These are phyloP conservation scores for Mortierella sp. DNA, from an alignment of 371 early-diverging fungal species.

Conservation along the genomic window DNA sequence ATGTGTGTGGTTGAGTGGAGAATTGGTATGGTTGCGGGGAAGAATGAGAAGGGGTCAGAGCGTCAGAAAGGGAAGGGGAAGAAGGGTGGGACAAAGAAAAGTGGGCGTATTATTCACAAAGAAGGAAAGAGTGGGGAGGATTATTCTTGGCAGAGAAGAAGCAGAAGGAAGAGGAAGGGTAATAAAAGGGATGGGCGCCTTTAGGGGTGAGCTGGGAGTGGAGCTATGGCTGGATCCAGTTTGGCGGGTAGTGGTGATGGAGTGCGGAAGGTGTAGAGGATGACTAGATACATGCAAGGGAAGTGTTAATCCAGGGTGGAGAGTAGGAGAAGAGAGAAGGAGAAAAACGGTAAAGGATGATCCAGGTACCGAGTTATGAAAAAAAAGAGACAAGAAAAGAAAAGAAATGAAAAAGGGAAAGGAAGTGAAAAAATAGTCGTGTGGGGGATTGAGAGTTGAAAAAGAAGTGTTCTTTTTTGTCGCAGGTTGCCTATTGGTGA, in stretches of 20 bases:
- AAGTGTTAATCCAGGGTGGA: not conserved
- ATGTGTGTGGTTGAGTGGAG: not conserved
- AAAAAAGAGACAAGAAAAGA: not conserved
- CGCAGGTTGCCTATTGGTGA: not conserved
- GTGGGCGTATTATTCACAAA: conserved; percentile 10
- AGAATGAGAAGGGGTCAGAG: not conserved
- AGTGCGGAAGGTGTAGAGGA: not conserved
- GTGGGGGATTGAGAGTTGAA: not conserved
- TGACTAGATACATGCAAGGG: not conserved
- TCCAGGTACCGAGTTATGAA: not conserved
- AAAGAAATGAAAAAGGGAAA: not conserved
- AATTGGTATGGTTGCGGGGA: not conserved
- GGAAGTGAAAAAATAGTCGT: not conserved
- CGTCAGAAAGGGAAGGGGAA: not conserved
- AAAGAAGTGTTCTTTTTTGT: not conserved
- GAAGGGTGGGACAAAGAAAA: conserved; percentile 3
- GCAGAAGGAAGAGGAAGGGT: not conserved
- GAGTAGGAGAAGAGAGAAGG: not conserved
- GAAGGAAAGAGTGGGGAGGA: not conserved
- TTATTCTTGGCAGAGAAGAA: not conserved
- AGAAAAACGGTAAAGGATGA: not conserved
- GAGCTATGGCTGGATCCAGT: conserved; percentile 8
- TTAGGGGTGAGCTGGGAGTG: not conserved
- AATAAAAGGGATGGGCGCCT: not conserved
- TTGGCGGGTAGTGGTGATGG: not conserved